Evolutionary conservation across 345 rosid genomes (phyloP).

Genomic region (Streptanthus diversifolius): DNA sequence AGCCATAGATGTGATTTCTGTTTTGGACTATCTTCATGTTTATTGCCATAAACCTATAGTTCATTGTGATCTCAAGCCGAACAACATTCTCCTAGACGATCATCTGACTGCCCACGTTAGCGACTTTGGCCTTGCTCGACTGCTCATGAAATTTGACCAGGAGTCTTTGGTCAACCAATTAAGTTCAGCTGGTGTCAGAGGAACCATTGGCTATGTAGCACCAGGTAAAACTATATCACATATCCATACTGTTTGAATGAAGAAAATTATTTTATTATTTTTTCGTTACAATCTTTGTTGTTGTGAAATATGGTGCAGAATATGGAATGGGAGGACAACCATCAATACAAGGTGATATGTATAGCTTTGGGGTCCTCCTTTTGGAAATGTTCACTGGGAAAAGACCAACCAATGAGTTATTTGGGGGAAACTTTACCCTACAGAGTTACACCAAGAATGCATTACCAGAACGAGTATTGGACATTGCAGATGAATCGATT

Average conservation of each 20-base stretch:
- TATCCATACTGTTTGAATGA: not conserved
- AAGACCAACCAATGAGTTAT: not conserved
- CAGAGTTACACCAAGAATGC: not conserved
- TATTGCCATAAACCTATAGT: too few relatives aligned
- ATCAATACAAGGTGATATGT: not conserved
- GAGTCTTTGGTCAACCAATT: not conserved
- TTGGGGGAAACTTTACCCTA: not conserved
- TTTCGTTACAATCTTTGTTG: not conserved
- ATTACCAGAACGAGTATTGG: not conserved
- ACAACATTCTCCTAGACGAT: too few relatives aligned
- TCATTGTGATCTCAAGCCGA: too few relatives aligned
- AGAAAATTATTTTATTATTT: not conserved
- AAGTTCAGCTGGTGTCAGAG: not conserved
- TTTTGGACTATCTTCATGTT: too few relatives aligned
- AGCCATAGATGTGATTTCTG: too few relatives aligned
- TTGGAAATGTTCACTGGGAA: not conserved
- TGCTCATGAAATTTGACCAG: not conserved
- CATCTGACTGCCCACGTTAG: not conserved
- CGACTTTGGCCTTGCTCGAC: not conserved
- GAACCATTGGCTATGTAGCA: slow-evolving; percentile 24
- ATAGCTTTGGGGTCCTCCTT: not conserved
- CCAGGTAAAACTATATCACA: slow-evolving; percentile 11
- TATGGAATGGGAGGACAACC: not conserved
- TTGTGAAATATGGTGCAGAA: slow-evolving; percentile 8
- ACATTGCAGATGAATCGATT: not conserved